phyloP scores from a whole-genome alignment of 2,329 filamentous ascomycete genomes.

The Penicillium sp. region DNA sequence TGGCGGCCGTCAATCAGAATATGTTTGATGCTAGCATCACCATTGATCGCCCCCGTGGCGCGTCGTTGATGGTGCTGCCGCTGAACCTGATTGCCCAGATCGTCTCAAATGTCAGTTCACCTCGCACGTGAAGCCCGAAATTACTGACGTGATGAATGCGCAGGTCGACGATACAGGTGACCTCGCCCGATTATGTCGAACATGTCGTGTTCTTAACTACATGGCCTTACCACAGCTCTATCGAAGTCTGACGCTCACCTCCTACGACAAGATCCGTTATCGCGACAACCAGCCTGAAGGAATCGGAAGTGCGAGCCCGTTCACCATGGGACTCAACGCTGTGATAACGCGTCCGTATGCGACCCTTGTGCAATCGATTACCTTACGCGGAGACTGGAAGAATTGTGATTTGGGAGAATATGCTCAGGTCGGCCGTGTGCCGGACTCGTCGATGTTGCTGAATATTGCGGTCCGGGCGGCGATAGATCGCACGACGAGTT shows the following conservation, averaged over 20 bases:
- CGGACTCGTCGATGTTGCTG: slow-evolving; percentile 65
- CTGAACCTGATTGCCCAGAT: slow-evolving; percentile 60
- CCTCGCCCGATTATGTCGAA: slow-evolving; percentile 59
- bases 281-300: slow-evolving; percentile 59
- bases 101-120: slow-evolving; percentile 50
- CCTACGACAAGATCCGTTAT: slow-evolving; percentile 60
- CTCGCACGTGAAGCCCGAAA: background rate
- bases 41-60: slow-evolving; percentile 29
- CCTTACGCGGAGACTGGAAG: slow-evolving; percentile 57
- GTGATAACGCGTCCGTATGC: slow-evolving; percentile 58
- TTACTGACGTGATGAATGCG: slow-evolving; percentile 12
- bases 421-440: slow-evolving; percentile 56
- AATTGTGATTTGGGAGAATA: slow-evolving; percentile 59
- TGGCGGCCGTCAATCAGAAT: slow-evolving; percentile 44
- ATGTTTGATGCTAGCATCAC: slow-evolving; percentile 42
- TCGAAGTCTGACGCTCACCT: slow-evolving; percentile 55
- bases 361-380: slow-evolving; percentile 53
- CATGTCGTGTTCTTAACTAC: slow-evolving; percentile 63
- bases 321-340: slow-evolving; percentile 63
- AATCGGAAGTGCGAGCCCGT: slow-evolving; percentile 62
- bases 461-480: slow-evolving; percentile 60
- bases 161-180: slow-evolving; percentile 60
- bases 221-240: slow-evolving; percentile 64
- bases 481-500: slow-evolving; percentile 57
- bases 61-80: slow-evolving; percentile 48